A percentile compares a stretch with the other conserved stretches of the same genome.
Evolutionary conservation across 1,284 basidiomycete species (phyloP).

Genomic region (Ceratobasidium sp.): DNA sequence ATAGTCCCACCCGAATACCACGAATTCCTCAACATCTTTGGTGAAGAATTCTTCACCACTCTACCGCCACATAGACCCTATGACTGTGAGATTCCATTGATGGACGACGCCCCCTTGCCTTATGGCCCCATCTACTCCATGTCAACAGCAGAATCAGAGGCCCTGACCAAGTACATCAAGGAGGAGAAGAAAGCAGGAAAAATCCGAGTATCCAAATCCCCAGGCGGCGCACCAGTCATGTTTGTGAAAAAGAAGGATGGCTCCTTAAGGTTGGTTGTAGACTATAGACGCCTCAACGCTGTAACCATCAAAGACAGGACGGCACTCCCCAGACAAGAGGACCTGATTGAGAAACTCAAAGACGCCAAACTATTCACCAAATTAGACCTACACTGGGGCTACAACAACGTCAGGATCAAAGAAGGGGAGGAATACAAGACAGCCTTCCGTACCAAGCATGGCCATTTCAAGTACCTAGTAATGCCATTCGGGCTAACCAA

Average conservation of each 20-base stretch:
- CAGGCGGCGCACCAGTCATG: background rate
- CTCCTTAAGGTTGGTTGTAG: background rate
- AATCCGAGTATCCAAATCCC: background rate
- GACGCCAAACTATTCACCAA: constrained; percentile 34
- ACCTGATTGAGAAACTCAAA: constrained; percentile 19
- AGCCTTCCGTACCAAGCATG: constrained; percentile 24
- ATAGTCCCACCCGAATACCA: no score
- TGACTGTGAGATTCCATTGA: constrained; percentile 21
- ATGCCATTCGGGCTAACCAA: constrained; percentile 40
- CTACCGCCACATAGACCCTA: no score
- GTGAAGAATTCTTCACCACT: no score
- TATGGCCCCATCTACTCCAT: constrained; percentile 5
- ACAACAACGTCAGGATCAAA: constrained; percentile 28
- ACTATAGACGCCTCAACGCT: constrained; percentile 3
- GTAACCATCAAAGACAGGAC: constrained; percentile 5
- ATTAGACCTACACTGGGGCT: constrained; percentile 35
- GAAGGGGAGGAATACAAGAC: constrained; percentile 39
- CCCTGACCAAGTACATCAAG: constrained; percentile 18
- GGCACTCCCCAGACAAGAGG: constrained; percentile 13
- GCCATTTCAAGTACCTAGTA: constrained; percentile 31
- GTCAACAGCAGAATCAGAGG: background rate
- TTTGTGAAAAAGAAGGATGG: constrained; percentile 22
- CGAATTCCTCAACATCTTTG: background rate
- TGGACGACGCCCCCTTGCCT: background rate
- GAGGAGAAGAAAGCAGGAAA: constrained; percentile 15